Evolutionary conservation across 106 monocot species (phyloP).

Genomic region (Dendrobium huoshanense): DNA sequence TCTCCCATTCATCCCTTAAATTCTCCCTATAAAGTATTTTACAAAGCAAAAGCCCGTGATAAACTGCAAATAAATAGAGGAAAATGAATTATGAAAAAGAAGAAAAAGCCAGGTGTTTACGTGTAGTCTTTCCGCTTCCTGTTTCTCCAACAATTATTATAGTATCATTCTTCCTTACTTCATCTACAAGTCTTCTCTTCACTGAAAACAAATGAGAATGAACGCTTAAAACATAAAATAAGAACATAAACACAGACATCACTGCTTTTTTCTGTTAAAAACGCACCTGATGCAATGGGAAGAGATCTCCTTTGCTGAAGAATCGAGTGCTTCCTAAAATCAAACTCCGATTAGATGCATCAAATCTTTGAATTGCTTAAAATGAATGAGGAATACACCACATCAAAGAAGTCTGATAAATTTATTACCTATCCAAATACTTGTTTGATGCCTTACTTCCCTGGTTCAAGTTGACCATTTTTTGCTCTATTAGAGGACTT

Average conservation of each 20-base stretch:
- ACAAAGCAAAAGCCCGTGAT: background rate
- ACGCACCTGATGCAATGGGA: constrained; percentile 68
- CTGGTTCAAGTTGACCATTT: background rate
- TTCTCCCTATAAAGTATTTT: background rate
- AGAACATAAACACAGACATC: background rate
- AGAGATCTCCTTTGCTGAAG: constrained; percentile 57
- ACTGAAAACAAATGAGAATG: constrained; percentile 25
- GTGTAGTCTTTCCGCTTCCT: constrained; percentile 96
- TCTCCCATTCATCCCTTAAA: background rate
- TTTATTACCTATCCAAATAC: constrained; percentile 8
- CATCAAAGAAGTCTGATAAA: background rate
- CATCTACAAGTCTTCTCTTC: constrained; percentile 68
- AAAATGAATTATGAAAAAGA: background rate
- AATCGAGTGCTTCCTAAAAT: constrained; percentile 28
- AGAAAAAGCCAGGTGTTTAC: constrained; percentile 25
- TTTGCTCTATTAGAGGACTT: constrained; percentile 1
- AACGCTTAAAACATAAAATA: background rate
- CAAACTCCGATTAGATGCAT: background rate
- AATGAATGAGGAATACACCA: background rate
- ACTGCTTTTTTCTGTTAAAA: background rate
- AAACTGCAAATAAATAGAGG: background rate
- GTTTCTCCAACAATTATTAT: constrained; percentile 94
- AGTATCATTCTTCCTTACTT: constrained; percentile 70
- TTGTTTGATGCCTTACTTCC: background rate
- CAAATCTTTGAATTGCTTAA: background rate